Evolutionary conservation across 2,329 filamentous ascomycete genomes (phyloP), one percentile per base, ranked within the genome.

Genomic region (Xylariaceae sp.): DNA sequence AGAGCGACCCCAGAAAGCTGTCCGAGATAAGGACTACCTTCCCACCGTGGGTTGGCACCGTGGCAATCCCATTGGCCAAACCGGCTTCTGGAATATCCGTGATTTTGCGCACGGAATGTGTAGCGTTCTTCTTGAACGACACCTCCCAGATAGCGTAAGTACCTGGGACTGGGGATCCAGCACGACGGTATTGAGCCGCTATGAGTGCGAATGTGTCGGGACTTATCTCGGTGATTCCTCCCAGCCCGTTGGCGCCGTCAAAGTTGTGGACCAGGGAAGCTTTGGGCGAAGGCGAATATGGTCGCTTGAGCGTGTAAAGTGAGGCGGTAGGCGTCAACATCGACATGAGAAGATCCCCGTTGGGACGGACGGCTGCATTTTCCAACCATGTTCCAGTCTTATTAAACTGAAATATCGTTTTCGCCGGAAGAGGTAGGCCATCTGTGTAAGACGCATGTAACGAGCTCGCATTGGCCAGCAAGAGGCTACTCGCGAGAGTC

Each of bases 291-390:
- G 60, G 23, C 3, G 59, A 45, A 23, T 62, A 65, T 1, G 71
- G 71, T 32, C 64, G 58, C 49, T 70, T 67, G 32, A 71, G 51
- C 7, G 63, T 68, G 52, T 66, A 68, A 42, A 72, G 50, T 18
- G 68, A 66, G 3, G 69, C 54, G 21, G 56, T 55, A n/a, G 68
- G 67, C 9, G 40, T 12, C 20, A 72, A 62, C 37, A 69, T 65
- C 1, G 73, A 74, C 23, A 71, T 50, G 20, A 74, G 62, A 20
- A 73, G 57, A 53, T 67, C 64, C 23, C 71, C 70, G 44, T 70
- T 70, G 18, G 62, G 41, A 23, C 71, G 70, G 26, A 72, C 63
- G 40, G 65, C 71, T 19, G 74, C 63, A 59, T 74, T 75, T 46
- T 75, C 72, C 20, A 71, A 46, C 63, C 66, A 71, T n/a, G 60